phyloP scores from a whole-genome alignment of 805 yeast genomes.

The Hagleromyces aurorensis region DNA sequence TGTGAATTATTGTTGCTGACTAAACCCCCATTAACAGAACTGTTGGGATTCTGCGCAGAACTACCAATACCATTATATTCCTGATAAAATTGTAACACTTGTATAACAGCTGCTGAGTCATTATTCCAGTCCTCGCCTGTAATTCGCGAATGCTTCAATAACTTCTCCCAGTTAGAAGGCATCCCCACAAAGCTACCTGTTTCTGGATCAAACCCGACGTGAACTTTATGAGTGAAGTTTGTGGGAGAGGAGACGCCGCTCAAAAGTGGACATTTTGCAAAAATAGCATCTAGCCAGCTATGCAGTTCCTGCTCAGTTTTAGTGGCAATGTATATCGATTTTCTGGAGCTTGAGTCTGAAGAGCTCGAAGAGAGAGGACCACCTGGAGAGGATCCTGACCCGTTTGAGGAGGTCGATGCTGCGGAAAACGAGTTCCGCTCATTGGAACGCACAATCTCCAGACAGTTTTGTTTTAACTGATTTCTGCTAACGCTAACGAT shows the following conservation, averaged over 20 bases:
- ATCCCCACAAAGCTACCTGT: slow-evolving; percentile 85
- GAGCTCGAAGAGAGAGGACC: slow-evolving; percentile 9
- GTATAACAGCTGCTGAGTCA: slow-evolving; percentile 93
- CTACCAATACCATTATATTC: slow-evolving; percentile 31
- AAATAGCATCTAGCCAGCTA: slow-evolving; percentile 86
- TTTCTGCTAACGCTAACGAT: slow-evolving; percentile 58
- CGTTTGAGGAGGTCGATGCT: slow-evolving; percentile 10
- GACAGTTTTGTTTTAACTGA: slow-evolving; percentile 68
- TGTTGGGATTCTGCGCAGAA: slow-evolving; percentile 5
- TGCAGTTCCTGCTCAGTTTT: slow-evolving; percentile 73
- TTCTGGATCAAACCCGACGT: slow-evolving; percentile 79
- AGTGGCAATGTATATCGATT: slow-evolving; percentile 65
- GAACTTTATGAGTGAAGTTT: slow-evolving; percentile 89
- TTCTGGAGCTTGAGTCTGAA: slow-evolving; percentile 32
- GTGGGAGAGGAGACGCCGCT: slow-evolving; percentile 81
- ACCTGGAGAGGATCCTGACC: slow-evolving; percentile 5
- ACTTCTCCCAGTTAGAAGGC: slow-evolving; percentile 88
- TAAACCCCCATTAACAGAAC: slow-evolving; percentile 1
- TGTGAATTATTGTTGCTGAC: slow-evolving; percentile 3
- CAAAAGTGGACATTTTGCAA: slow-evolving; percentile 59
- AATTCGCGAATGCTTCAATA: slow-evolving; percentile 79
- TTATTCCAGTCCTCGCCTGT: slow-evolving; percentile 86
- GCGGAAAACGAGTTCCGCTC: slow-evolving; percentile 24
- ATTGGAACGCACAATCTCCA: slow-evolving; percentile 59
- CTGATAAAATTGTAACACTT: slow-evolving; percentile 74